phyloP scores from a whole-genome alignment of 371 early-diverging fungal genomes.

The Rhizopus sp. region DNA sequence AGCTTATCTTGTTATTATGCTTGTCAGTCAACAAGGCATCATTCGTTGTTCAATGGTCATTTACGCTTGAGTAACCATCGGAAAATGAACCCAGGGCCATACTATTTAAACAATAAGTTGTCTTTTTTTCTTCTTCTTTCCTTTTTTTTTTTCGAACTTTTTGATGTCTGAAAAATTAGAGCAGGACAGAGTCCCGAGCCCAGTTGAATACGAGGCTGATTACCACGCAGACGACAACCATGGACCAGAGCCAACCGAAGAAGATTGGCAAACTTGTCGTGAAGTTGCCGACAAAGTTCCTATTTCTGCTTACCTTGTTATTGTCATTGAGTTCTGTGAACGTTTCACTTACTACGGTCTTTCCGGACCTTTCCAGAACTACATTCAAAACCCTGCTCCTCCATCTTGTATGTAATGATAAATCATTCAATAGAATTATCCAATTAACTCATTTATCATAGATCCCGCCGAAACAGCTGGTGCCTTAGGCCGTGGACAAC shows the following conservation, averaged over 20 bases:
- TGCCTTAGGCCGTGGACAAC: slow-evolving; percentile 52
- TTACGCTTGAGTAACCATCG: slow-evolving; percentile 4
- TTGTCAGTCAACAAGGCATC: background rate
- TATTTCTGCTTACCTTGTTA: slow-evolving; percentile 44
- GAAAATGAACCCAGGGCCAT: background rate
- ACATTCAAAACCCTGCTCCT: slow-evolving; percentile 52
- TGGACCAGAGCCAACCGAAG: slow-evolving; percentile 45
- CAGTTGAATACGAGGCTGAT: slow-evolving; percentile 9
- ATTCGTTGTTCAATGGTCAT: slow-evolving; percentile 6
- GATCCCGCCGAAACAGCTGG: slow-evolving; percentile 50
- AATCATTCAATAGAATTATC: background rate
- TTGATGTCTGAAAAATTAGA: slow-evolving; percentile 24
- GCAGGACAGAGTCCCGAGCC: slow-evolving; percentile 12
- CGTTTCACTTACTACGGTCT: slow-evolving; percentile 81
- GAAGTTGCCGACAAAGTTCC: slow-evolving; percentile 46
- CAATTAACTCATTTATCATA: slow-evolving; percentile 7
- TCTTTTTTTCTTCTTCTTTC: slow-evolving; percentile 6
- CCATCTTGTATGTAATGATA: slow-evolving; percentile 29
- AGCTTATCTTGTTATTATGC: too few species aligned
- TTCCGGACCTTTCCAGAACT: slow-evolving; percentile 70
- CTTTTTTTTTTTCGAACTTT: background rate
- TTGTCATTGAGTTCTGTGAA: slow-evolving; percentile 59
- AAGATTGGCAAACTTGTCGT: slow-evolving; percentile 40
- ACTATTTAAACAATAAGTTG: background rate
- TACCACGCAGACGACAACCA: slow-evolving; percentile 12